Base-by-base conservation (phyloP, 352 stramenopile genomes). In the Nannochloropsis limnetica region DNA sequence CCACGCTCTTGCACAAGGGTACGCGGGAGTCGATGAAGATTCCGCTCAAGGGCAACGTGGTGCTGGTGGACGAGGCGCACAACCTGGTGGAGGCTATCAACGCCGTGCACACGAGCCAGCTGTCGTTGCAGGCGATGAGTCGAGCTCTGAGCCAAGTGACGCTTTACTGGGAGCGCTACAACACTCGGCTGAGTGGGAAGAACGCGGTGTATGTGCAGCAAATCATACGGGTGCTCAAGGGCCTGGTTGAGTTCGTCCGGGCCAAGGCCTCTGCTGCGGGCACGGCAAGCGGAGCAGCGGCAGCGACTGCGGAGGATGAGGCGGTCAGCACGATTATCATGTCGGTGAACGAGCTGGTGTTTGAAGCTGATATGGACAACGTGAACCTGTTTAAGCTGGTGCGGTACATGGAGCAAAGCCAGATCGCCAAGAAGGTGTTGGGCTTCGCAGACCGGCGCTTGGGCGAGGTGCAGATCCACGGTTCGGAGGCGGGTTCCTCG, bases 31-130 rank as follows among this genome's bases (percentile, higher is more conserved):
- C 93, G 5, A 80, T 98, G 54, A 92, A 92, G 0, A 91, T 98
- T 23, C 82, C 89, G 14, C 82, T 98, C 8, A 88, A 93, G 29
- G 88, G 90, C 79, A 95, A 91, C 68, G 91, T 99, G 8, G 91
- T 99, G 17, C 89, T 99, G 9, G 92, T 99, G 54, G 97, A 99
- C 86, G 97, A 99, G 87, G 97, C 96, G 17, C 97, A 99, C 88
- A 99, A 99, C 86, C 92, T 99, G 54, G 90, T 98, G 6, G 95
- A 98, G 83, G 93, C 95, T 11, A 92, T 99, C 81, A 96, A 95
- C 84, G 91, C 79, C 22, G 80, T 93, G 29, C 87, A 89, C 82
- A 90, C 86, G 44, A 87, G 83, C 9, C 82, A 87, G 61, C 83
- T 87, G 11, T 92, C 49, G 81, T 83, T 85, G 80, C 84, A 86